Percentiles rank a stretch among this genome's conserved stretches.
Conservation (phyloP, 1,139 yeast genomes). For the Saccharomyces pastorianus region DNA sequence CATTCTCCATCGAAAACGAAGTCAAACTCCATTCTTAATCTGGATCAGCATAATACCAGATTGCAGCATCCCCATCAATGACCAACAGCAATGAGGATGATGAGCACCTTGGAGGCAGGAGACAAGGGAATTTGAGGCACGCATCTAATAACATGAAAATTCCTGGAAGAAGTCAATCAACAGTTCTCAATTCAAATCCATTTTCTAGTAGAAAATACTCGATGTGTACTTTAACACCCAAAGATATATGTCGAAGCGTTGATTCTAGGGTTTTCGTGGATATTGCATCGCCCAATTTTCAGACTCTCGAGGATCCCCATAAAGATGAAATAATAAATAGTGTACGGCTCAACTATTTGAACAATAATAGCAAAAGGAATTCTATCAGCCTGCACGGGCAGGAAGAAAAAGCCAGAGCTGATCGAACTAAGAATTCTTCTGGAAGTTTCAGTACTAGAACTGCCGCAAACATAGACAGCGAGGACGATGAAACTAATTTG, state of each 20-base stretch:
- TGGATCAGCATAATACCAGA: neutral
- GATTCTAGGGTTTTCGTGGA: constrained; percentile 26
- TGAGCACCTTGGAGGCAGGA: neutral
- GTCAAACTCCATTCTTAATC: neutral
- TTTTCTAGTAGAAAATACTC: constrained; percentile 8
- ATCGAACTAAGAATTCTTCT: constrained; percentile 2
- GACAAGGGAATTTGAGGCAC: neutral
- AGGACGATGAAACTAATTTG: constrained; percentile 7
- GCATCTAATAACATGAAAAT: neutral
- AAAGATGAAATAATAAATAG: constrained; percentile 25
- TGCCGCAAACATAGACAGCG: neutral
- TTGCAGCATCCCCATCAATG: neutral
- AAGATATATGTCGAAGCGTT: neutral
- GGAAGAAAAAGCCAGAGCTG: neutral
- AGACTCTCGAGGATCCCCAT: constrained; percentile 16
- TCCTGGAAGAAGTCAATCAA: neutral
- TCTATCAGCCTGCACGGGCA: neutral
- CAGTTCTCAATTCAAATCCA: neutral
- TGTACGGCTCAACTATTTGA: constrained; percentile 23
- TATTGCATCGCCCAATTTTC: constrained; percentile 31
- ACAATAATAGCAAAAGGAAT: constrained; percentile 5
- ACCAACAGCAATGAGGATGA: neutral
- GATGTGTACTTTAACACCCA: constrained; percentile 2
- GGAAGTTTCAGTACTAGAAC: neutral
- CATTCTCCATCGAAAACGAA: neutral